Base-by-base conservation (phyloP, 257 asterid species). In the Gynochthodes officinalis region DNA sequence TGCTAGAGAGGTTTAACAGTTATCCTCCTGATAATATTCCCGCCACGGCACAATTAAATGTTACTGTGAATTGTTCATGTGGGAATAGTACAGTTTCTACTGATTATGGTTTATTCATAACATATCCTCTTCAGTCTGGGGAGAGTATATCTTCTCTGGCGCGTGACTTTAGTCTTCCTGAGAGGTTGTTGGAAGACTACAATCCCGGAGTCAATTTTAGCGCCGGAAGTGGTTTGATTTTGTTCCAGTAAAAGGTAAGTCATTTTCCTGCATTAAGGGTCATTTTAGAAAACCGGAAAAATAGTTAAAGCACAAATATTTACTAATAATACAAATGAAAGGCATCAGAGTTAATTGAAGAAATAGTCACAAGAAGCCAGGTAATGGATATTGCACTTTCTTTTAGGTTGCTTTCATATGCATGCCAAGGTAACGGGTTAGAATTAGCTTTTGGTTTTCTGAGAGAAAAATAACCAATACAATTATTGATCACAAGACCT, bases 191-290 rank as follows among this genome's bases (percentile, higher is more conserved):
- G 83, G 84, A 77, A 67, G 90, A 66, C 75, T 89, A 84, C 59
- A 86, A 87, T 57, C 90, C 92, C 35, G 84, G 84, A 67, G 87
- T 82, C 55, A 72, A 90, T 82, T 87, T 89, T 28, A 76, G 85
- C 57, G 21, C 78, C 44, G 92, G 90, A 50, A 80, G 71, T 78
- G 92, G 89, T 67, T 75, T 90, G 72, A 83, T 90, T 82, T 86
- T 69, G 58, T 87, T 73, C 94, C 90, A 0, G 91, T 84, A 55
- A 85, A 68, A 87, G 96, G 97, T 88, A 75, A 62, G n/a, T 50
- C n/a, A 18, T 66, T 75, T 44, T 46, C 73, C 72, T 62, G 55
- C 28, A 33, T 16, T 10, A 42, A 11, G 13, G 4, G 46, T 55
- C 7, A 21, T 0, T 33, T 23, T 30, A 32, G 14, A 32, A 3